Evolutionary conservation across 768 basidiomycete species (phyloP).

Genomic region (Leccinum olivaceopallidum): DNA sequence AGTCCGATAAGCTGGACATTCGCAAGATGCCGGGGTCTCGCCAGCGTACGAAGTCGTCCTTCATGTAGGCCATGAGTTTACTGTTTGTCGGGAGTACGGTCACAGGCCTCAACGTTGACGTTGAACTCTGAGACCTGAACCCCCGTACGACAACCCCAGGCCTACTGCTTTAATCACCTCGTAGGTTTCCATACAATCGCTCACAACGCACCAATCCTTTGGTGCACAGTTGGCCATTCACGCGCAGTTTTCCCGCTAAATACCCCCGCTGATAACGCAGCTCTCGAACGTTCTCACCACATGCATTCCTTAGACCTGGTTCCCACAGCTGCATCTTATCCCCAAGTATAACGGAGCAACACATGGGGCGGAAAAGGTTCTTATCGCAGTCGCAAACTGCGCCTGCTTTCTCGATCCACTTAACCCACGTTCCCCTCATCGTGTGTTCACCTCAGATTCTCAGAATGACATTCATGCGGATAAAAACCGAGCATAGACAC

Average conservation of each 20-base stretch:
- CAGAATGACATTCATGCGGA: slow-evolving; percentile 1
- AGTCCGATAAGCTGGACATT: background rate
- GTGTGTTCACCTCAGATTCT: background rate
- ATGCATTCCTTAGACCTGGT: background rate
- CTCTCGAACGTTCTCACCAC: background rate
- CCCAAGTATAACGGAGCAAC: background rate
- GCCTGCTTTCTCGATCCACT: background rate
- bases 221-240: background rate
- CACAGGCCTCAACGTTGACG: background rate
- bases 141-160: background rate
- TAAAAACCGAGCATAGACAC: background rate
- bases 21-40: background rate
- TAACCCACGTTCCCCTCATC: background rate
- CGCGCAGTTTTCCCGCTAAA: background rate
- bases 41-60: background rate
- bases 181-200: background rate
- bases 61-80: background rate
- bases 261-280: background rate
- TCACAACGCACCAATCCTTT: background rate
- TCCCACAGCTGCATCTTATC: background rate
- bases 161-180: background rate
- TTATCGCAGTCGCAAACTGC: background rate
- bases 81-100: background rate
- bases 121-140: background rate
- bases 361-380: background rate